Base-by-base conservation (phyloP, 345 rosid genomes). In the Citrus inodora region DNA sequence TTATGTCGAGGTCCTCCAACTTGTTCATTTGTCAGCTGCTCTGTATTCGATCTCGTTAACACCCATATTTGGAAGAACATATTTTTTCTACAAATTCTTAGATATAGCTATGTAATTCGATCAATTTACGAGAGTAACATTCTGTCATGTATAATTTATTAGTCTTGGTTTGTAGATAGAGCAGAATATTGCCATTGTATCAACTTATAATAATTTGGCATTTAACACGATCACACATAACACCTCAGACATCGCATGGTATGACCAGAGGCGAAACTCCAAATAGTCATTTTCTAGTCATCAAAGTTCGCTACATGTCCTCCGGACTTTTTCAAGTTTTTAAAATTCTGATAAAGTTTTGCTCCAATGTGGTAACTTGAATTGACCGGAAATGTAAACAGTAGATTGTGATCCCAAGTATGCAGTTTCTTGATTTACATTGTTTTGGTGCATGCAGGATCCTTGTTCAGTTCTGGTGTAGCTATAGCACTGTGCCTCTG, bases 401-500 rank as follows among this genome's bases (percentile, higher is more conserved):
- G 7, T 11, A 30, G 9, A 30, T 63, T 27, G 37, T 27, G 37
- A 64, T 64, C 32, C 17, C 51, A 42, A 10, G 51, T 3, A 46
- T 46, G 51, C 51, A 11, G 51, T 11, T 46, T 55, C 56, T 24
- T 25, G 38, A 8, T 22, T 60, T 33, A 1, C 67, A 21, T 27
- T 10, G 53, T 77, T 30, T 78, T 56, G 78, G 71, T 19, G 55
- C 72, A 65, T 85, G 87, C 88, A 93, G 99, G 82, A 85, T 91
- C 73, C 81, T 95, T 56, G 94, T 93, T 83, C 99, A 95, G 88
- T 87, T 95, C 83, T 95, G 97, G 99, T 93, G 99, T 76, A 93
- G 99, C 87, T 87, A 92, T 77, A 93, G 91, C 82, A 95, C 97
- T 6, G 97, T 92, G 70, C 98, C 97, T 67, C 85, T 93, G 63